Base-by-base conservation (phyloP, 441 rosid genomes). In the Melastoma candidum region DNA sequence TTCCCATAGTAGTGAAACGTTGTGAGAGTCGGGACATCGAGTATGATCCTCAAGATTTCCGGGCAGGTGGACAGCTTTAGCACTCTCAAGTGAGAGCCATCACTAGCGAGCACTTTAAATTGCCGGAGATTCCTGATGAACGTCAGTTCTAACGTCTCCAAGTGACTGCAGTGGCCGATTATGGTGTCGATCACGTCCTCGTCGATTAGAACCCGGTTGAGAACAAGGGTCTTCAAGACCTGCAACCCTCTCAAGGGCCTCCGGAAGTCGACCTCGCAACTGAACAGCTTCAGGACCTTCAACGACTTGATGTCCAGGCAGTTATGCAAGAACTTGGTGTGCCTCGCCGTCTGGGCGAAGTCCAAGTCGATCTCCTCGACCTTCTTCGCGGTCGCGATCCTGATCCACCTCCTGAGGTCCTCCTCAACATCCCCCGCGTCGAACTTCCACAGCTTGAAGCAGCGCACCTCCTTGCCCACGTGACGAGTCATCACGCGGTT, bases 321-420 rank as follows among this genome's bases (percentile, higher is more conserved):
- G n/a, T 52, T 7, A 1, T 45, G 46, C 13, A 45, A 39, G 10
- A 52, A 8, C 26, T 3, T 7, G 56, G 36, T 32, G 4, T 25
- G 56, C 12, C 43, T 11, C 46, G 8, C 43, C 1, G 56, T 45
- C 9, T 44, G 12, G 2, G 3, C 6, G 0, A 52, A 52, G 56
- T 52, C 24, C 1, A 52, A 41, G n/a, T 52, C 46, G 45, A 52
- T 11, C 56, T 52, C 56, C 27, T 52, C 56, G 12, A 52, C 46
- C 13, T 45, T 45, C 43, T 52, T 52, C 0, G 27, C 10, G 43
- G 36, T 52, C 1, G 43, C 39, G 12, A 52, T 52, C 12, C 12
- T 7, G 46, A 32, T 52, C 56, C 56, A 52, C 22, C 24, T 52
- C 46, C 26, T 52, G 26, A 52, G 45, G 45, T 13, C 24, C 46